Percentiles rank a stretch among this genome's conserved stretches.
phyloP scores from a whole-genome alignment of 2,329 filamentous ascomycete species.

The Fusarium albosuccineum region DNA sequence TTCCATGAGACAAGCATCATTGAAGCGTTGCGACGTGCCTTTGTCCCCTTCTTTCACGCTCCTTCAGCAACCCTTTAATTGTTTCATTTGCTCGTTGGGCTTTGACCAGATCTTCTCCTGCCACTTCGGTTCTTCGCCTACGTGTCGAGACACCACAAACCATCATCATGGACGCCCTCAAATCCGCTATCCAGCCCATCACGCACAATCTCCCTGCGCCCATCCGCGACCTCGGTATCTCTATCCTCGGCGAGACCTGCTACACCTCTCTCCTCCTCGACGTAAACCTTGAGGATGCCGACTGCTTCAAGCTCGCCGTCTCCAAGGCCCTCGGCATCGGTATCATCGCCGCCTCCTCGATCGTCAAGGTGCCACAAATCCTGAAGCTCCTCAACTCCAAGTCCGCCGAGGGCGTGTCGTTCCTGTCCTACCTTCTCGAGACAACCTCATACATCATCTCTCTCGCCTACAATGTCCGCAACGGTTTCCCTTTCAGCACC shows the following conservation, averaged over 20 bases:
- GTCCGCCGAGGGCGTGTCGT: slow-evolving; percentile 86
- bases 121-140: not conserved
- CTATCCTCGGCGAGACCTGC: slow-evolving; percentile 85
- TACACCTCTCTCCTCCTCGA: slow-evolving; percentile 89
- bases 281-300: slow-evolving; percentile 80
- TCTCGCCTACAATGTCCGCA: slow-evolving; percentile 91
- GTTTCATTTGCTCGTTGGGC: not conserved
- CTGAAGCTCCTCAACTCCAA: slow-evolving; percentile 87
- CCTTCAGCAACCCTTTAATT: slow-evolving; percentile 28
- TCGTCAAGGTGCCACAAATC: slow-evolving; percentile 98
- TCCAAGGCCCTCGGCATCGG: slow-evolving; percentile 94
- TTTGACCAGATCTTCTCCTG: slow-evolving; percentile 3
- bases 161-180: slow-evolving; percentile 70
- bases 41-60: slow-evolving; percentile 34
- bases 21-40: slow-evolving; percentile 24
- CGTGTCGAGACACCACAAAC: not conserved
- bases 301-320: slow-evolving; percentile 89
- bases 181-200: slow-evolving; percentile 74
- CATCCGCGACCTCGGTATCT: slow-evolving; percentile 79
- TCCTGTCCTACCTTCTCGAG: slow-evolving; percentile 93
- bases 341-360: slow-evolving; percentile 89
- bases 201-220: slow-evolving; percentile 80
- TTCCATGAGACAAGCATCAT: slow-evolving; percentile 22
- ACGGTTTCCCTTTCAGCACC: slow-evolving; percentile 94
- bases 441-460: slow-evolving; percentile 89